Evolutionary conservation across 306 rosid genomes (phyloP).

Genomic region (Dryas drummondii): DNA sequence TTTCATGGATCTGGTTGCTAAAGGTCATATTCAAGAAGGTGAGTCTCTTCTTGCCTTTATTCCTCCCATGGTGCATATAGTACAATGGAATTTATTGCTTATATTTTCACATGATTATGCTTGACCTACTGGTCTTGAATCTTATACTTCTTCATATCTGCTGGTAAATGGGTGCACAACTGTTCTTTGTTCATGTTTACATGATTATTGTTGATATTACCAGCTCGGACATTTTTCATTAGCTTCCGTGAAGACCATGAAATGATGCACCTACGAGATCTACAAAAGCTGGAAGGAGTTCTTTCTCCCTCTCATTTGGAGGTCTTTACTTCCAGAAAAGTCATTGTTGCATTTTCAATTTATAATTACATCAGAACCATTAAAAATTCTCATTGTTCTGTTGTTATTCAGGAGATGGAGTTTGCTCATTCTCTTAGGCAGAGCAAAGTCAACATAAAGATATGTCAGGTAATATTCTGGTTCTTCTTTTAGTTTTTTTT

Average conservation of each 20-base stretch:
- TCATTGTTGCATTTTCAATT: conserved; percentile 1
- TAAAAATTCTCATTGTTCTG: conserved; percentile 6
- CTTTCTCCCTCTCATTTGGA: conserved; percentile 86
- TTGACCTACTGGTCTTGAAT: background rate
- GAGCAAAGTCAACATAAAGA: conserved; percentile 89
- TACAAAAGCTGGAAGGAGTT: conserved; percentile 92
- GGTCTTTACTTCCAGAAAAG: conserved; percentile 38
- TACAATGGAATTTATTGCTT: background rate
- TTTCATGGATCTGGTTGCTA: conserved; percentile 96
- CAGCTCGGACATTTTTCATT: conserved; percentile 79
- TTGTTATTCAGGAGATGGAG: conserved; percentile 81
- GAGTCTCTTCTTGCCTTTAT: conserved; percentile 8
- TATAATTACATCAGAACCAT: background rate
- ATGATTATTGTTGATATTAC: conserved; percentile 27
- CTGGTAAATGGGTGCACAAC: background rate
- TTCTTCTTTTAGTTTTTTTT: conserved; percentile 18
- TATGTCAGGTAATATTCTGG: conserved; percentile 70
- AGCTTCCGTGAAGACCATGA: conserved; percentile 90
- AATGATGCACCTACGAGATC: conserved; percentile 78
- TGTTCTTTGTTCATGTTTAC: conserved; percentile 22
- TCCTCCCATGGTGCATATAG: background rate
- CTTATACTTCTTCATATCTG: background rate
- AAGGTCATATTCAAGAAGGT: conserved; percentile 96
- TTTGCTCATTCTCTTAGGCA: conserved; percentile 90
- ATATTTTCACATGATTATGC: background rate